Evolutionary conservation across 768 basidiomycete genomes (phyloP), one percentile per base, ranked within the genome.

Genomic region (Tricholoma bakamatsutake): DNA sequence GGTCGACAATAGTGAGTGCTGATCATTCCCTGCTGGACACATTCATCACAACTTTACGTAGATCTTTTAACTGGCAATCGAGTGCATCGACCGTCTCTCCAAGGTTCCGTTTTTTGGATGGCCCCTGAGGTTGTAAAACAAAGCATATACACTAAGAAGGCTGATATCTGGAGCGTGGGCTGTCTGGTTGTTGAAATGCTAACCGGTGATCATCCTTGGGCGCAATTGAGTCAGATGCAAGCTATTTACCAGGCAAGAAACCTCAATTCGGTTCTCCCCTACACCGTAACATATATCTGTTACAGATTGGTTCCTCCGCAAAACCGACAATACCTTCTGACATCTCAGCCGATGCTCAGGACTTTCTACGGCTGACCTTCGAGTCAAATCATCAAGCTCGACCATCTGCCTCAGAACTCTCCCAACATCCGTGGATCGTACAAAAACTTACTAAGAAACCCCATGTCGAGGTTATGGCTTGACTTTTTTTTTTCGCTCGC

Each of bases 81-180:
- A 21, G 80, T 85, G 43, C 88, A 98, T 67, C 80, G 97, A 6
- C 91, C 93, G 4, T 98, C 97, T 1, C 74, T 98, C 5, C 97
- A 98, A 69, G 97, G 97, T 2, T 97, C 94, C 1, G 95, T 98
- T 10, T 98, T 97, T 72, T 98, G 96, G 96, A 98, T 98, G 96
- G 96, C 96, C 0, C 96, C 96, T 0, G 96, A 98, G 71, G 93
- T 98, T 17, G 97, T 98, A 57, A 95, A 95, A 66, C 97, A 99
- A 73, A 93, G 87, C 24, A 82, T 85, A 0, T 92, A 97, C 66
- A 95, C 93, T 9, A 80, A 78, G 57, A 95, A 95, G 66, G 93
- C 94, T 5, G 95, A 97, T 68, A 95, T 97, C 53, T 98, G 95
- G 95, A 92, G 90, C 67, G 87, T 98, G 1, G 94, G 94, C 1